A percentile compares a stretch with the other conserved stretches of the same genome.
These are phyloP conservation scores for Colletotrichum tamarilloi DNA, from an alignment of 2,329 filamentous ascomycete genomes.

Conservation along the genomic window DNA sequence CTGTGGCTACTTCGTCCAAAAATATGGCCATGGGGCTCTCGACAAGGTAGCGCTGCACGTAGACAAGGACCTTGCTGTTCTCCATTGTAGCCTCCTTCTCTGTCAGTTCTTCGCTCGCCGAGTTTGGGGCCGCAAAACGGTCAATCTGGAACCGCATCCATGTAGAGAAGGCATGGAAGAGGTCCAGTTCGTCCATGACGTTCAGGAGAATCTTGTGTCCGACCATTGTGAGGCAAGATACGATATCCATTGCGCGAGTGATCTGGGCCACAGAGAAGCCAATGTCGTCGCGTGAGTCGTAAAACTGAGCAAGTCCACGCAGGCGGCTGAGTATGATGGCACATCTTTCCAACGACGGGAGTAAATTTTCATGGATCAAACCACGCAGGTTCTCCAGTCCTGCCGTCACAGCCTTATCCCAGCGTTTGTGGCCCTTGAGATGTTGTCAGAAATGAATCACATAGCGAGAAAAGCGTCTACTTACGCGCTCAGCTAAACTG, in stretches of 20 bases:
- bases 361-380: conserved; percentile 86
- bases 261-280: conserved; percentile 75
- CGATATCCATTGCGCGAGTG: conserved; percentile 73
- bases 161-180: conserved; percentile 81
- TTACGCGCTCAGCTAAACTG: conserved; percentile 80
- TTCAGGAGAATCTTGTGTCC: conserved; percentile 78
- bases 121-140: conserved; percentile 71
- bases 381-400: conserved; percentile 82
- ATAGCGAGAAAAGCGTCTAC: conserved; percentile 40
- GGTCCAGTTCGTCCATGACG: conserved; percentile 79
- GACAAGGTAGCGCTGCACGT: conserved; percentile 78
- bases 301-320: conserved; percentile 84
- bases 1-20: conserved; percentile 61
- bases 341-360: conserved; percentile 88
- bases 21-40: conserved; percentile 74
- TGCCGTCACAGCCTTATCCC: conserved; percentile 87
- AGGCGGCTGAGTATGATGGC: conserved; percentile 85
- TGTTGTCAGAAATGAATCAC: conserved; percentile 35
- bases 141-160: conserved; percentile 91
- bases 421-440: conserved; percentile 85
- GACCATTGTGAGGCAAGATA: conserved; percentile 80
- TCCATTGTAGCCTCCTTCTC: conserved; percentile 85
- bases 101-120: conserved; percentile 75
- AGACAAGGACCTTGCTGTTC: conserved; percentile 76
- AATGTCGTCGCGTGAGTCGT: conserved; percentile 73